phyloP scores from a whole-genome alignment of 2,329 filamentous ascomycete genomes.

The Trichoderma aggressivum region DNA sequence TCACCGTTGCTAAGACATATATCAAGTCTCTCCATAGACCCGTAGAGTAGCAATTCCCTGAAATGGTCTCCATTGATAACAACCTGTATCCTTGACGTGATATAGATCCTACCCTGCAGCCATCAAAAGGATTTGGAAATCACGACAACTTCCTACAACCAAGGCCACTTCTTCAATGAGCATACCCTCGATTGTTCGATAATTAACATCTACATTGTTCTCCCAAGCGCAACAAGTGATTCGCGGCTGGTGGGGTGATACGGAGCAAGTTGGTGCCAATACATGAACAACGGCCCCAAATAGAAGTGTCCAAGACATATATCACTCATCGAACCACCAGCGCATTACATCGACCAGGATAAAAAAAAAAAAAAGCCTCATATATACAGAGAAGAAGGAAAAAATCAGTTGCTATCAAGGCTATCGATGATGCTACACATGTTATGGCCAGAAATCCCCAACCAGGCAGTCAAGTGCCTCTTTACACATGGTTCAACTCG shows the following conservation, averaged over 20 bases:
- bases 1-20: background rate
- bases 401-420: background rate
- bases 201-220: background rate
- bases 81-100: no score
- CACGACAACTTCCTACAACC: background rate
- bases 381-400: background rate
- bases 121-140: background rate
- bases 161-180: background rate
- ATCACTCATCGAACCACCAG: background rate
- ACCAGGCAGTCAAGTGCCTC: background rate
- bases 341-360: background rate
- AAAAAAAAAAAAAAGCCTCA: background rate
- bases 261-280: background rate
- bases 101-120: background rate
- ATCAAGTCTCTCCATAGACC: background rate
- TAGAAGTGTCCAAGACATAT: background rate
- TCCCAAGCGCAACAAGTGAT: background rate
- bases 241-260: background rate
- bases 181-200: background rate
- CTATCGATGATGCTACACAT: background rate
- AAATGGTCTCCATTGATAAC: no score
- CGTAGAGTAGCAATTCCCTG: background rate
- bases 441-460: background rate
- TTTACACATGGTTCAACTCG: rapidly evolving
- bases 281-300: background rate